Base-by-base conservation (phyloP, 306 rosid genomes). In the Trichosanthes cucumerina region DNA sequence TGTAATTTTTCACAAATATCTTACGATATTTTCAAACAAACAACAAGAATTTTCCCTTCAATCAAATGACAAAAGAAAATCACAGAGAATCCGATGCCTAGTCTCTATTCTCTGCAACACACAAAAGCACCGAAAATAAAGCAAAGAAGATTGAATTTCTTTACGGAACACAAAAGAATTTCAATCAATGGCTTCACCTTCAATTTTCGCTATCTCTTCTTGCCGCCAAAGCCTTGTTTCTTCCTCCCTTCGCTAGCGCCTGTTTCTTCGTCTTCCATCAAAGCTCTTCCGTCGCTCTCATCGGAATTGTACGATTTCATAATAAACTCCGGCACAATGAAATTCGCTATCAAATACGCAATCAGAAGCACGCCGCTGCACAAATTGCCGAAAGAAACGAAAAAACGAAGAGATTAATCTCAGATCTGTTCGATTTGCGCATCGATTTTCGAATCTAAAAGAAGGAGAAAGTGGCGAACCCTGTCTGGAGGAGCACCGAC, bases 321-420 rank as follows among this genome's bases (percentile, higher is more conserved):
- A 3, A 71, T 24, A 0, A 71, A 15, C 77, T 71, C 58, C 58
- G 77, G 77, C 7, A 71, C 2, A 16, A 71, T 46, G 58, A 71
- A 46, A 71, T 71, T 71, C n/a, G 58, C 58, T 23, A 71, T 24
- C 21, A 71, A 44, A 71, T 71, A 71, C 57, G 23, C 77, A 47
- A 24, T 28, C 38, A 71, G 58, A 24, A 71, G 77, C 14, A 71
- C 56, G 57, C 77, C 77, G 23, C 77, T 71, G 15, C 77, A 46
- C 16, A 39, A 11, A 11, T 68, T n/a, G 6, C 57, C 38, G n/a
- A 41, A 41, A 43, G 0, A 24, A 12, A 3, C 9, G 2, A 6
- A 10, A 44, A 24, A 19, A 4, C 14, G 11, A 71, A 23, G 19
- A 70, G 12, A 71, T 71, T 46, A 46, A 24, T 15, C 56, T 70